These are phyloP conservation scores for Panicum hallii DNA, from an alignment of 202 grass and related monocot species.

Conservation along the genomic window DNA sequence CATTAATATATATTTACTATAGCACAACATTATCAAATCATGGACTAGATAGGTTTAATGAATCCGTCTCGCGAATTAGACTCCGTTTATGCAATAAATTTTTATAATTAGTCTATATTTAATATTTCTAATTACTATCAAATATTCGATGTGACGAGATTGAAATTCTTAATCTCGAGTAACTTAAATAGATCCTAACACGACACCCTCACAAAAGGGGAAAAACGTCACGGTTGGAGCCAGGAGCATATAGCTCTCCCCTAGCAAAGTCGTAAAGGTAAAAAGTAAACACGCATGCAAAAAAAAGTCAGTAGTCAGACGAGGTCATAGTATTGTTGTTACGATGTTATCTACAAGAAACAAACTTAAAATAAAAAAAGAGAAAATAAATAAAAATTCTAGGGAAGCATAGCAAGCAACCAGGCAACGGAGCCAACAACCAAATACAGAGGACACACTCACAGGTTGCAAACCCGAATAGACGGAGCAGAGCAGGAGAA, in stretches of 20 bases:
- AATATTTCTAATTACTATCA: no score
- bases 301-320: constrained; percentile 44
- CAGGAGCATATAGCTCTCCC: background rate
- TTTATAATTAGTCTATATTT: no score
- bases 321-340: constrained; percentile 34
- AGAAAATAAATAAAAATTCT: constrained; percentile 19
- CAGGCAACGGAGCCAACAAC: constrained; percentile 12
- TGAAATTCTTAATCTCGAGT: no score
- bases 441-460: constrained; percentile 34
- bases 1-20: no score
- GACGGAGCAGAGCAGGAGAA: constrained; percentile 6
- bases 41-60: no score
- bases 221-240: background rate
- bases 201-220: background rate
- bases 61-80: no score
- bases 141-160: no score
- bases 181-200: no score
- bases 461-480: background rate
- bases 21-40: no score
- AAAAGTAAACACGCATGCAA: constrained; percentile 30
- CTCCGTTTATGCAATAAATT: no score
- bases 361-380: background rate
- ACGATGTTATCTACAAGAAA: constrained; percentile 4
- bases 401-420: constrained; percentile 30
- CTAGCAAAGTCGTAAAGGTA: constrained; percentile 40